Conservation (phyloP, 495 filamentous ascomycete genomes). For the Aspergillus baeticus region DNA sequence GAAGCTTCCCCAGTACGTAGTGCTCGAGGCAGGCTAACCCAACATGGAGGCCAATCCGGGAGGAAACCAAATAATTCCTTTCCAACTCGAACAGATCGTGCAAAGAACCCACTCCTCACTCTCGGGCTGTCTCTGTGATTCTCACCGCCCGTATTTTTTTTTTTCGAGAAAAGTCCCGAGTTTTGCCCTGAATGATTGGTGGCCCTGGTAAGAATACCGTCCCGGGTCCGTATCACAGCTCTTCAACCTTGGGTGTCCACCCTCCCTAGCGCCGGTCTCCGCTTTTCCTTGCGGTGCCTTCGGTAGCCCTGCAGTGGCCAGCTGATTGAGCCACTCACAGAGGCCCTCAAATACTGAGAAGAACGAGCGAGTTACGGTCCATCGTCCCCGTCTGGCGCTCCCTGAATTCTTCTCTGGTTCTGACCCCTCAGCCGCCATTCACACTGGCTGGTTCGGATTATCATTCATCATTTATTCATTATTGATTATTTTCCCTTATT, state of each 20-base stretch:
- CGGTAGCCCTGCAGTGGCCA: constrained; percentile 8
- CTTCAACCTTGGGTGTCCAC: neutral
- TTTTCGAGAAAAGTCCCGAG: neutral
- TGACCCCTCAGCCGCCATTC: constrained; percentile 13
- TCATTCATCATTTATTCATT: constrained; percentile 15
- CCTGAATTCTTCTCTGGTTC: constrained; percentile 24
- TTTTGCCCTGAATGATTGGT: neutral
- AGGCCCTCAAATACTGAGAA: neutral
- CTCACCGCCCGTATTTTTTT: neutral
- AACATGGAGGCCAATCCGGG: constrained; percentile 11
- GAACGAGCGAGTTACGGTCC: neutral
- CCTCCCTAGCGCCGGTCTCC: constrained; percentile 26
- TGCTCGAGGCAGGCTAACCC: constrained; percentile 14
- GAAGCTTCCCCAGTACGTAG: no score
- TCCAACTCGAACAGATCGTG: neutral
- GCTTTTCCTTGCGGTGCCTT: constrained; percentile 18
- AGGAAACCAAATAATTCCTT: neutral
- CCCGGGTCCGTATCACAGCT: neutral
- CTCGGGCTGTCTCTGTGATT: neutral
- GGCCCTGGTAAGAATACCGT: constrained; percentile 6
- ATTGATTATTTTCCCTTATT: constrained; percentile 15
- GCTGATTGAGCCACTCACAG: constrained; percentile 6
- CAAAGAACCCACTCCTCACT: constrained; percentile 13
- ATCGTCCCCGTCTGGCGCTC: constrained; percentile 3
- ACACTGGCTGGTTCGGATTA: constrained; percentile 14